Evolutionary conservation across 2,329 filamentous ascomycete species (phyloP).

Genomic region (Monosporascus sp.): DNA sequence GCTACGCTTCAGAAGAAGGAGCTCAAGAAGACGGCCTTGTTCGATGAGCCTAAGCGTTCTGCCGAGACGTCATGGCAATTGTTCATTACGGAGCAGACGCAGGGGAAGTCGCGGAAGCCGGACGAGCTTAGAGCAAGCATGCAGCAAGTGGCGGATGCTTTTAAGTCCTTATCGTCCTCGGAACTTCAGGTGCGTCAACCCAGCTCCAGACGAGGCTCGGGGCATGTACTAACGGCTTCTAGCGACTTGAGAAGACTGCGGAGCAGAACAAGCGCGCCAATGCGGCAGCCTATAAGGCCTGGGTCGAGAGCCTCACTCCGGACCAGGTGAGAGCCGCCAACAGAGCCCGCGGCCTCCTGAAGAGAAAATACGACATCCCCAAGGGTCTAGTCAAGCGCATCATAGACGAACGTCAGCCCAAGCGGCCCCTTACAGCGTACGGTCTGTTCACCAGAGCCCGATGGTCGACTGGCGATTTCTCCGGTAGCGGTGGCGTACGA

Average conservation of each 20-base stretch:
- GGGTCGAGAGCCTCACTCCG: constrained; percentile 40
- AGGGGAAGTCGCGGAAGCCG: constrained; percentile 11
- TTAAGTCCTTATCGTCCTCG: constrained; percentile 32
- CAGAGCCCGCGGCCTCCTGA: constrained; percentile 38
- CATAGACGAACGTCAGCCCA: constrained; percentile 44
- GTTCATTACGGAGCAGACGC: constrained; percentile 29
- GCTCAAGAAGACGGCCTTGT: constrained; percentile 37
- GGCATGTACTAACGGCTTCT: constrained; percentile 7
- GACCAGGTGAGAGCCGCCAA: constrained; percentile 41
- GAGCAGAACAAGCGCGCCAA: constrained; percentile 38
- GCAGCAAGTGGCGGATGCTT: constrained; percentile 26
- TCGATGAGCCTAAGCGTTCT: constrained; percentile 31
- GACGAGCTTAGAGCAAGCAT: constrained; percentile 16
- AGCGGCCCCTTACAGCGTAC: constrained; percentile 29
- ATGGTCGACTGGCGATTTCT: constrained; percentile 26
- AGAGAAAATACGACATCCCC: constrained; percentile 27
- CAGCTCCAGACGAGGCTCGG: neutral
- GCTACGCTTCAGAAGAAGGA: constrained; percentile 17
- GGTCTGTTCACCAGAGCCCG: constrained; percentile 33
- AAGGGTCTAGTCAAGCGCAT: constrained; percentile 25
- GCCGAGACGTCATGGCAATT: constrained; percentile 31
- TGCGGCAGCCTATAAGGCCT: constrained; percentile 35
- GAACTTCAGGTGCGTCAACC: constrained; percentile 39
- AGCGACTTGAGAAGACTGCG: constrained; percentile 32
- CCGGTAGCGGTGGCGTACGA: no score